Percentiles rank a stretch among this genome's conserved stretches.
phyloP scores from a whole-genome alignment of 768 basidiomycete genomes.

The Lentinula detonsa region DNA sequence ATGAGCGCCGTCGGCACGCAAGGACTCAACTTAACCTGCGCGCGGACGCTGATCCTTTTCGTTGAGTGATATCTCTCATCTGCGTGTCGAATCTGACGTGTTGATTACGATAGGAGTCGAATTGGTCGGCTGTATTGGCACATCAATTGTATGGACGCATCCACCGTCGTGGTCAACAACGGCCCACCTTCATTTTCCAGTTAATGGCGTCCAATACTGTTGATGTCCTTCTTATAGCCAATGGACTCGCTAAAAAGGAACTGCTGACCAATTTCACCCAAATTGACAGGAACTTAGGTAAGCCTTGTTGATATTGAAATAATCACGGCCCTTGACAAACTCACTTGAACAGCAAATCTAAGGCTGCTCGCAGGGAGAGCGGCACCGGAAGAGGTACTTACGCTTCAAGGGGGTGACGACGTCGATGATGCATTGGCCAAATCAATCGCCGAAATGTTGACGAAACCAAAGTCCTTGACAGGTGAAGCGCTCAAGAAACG shows the following conservation, averaged over 20 bases:
- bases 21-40: constrained; percentile 5
- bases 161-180: not conserved
- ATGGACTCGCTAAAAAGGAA: not conserved
- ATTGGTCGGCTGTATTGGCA: not conserved
- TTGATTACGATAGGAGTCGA: not conserved
- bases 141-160: constrained; percentile 2
- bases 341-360: not conserved
- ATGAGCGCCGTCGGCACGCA: not conserved
- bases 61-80: not conserved
- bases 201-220: not conserved
- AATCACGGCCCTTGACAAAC: too few species aligned
- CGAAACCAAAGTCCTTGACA: too few species aligned
- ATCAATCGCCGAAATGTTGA: too few species aligned
- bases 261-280: not conserved
- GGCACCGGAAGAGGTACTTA: too few species aligned
- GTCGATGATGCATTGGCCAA: too few species aligned
- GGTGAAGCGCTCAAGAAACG: too few species aligned
- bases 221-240: constrained; percentile 2
- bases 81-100: too few species aligned
- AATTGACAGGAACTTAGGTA: not conserved
- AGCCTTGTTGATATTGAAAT: not conserved
- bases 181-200: not conserved
- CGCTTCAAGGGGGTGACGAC: too few species aligned
- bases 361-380: not conserved
- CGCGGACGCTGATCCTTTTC: not conserved